Conservation (phyloP, 2,329 filamentous ascomycete species). For the Trichophyton mentagrophytes region DNA sequence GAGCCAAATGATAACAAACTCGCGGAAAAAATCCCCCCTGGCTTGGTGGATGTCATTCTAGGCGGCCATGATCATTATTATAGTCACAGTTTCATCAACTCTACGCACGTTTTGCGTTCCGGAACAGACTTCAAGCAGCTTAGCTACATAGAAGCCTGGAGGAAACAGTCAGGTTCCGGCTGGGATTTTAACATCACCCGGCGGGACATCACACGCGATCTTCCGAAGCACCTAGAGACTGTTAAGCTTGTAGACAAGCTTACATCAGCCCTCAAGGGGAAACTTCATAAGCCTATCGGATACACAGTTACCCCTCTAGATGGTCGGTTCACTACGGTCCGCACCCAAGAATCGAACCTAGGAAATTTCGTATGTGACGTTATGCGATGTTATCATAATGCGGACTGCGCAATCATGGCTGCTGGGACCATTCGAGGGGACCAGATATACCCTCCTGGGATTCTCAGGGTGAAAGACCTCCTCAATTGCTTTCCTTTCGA, state of each 20-base stretch:
- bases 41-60: conserved; percentile 69
- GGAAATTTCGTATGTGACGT: conserved; percentile 88
- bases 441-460: conserved; percentile 72
- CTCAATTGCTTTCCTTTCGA: conserved; percentile 87
- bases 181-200: conserved; percentile 73
- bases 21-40: conserved; percentile 55
- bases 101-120: conserved; percentile 71
- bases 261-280: conserved; percentile 59
- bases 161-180: conserved; percentile 37
- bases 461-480: conserved; percentile 67
- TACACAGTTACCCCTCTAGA: conserved; percentile 75
- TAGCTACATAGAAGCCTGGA: conserved; percentile 70
- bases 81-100: conserved; percentile 61
- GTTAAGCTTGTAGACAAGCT: conserved; percentile 53
- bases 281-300: conserved; percentile 69
- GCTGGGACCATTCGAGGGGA: conserved; percentile 77
- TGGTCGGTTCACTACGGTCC: conserved; percentile 71
- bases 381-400: conserved; percentile 69
- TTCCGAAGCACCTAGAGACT: conserved; percentile 51
- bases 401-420: conserved; percentile 75
- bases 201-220: conserved; percentile 57
- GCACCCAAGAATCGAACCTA: conserved; percentile 65
- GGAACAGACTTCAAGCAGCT: conserved; percentile 88
- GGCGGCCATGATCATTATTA: conserved; percentile 90
- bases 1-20: conserved; percentile 85